A percentile compares a stretch with the other conserved stretches of the same genome.
Conservation (phyloP, 2,329 filamentous ascomycete species). For the Pseudofabraea citricarpa region DNA sequence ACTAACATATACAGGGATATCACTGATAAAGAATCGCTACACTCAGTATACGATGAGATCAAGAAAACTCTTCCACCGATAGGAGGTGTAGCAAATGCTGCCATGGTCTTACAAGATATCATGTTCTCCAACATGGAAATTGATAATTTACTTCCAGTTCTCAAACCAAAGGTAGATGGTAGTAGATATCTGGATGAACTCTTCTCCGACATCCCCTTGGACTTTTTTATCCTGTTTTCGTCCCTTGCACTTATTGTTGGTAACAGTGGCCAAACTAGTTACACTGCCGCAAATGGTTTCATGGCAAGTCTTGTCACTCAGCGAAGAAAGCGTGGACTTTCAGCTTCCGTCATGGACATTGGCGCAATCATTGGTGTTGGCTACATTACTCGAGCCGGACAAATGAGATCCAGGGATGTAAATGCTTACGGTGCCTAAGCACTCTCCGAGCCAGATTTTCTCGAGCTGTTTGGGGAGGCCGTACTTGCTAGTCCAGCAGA, state of each 20-base stretch:
- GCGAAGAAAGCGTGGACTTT: slow-evolving; percentile 32
- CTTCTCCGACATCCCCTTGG: slow-evolving; percentile 23
- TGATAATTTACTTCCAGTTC: slow-evolving; percentile 16
- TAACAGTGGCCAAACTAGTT: slow-evolving; percentile 35
- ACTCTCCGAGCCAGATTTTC: not conserved
- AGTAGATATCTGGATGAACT: slow-evolving; percentile 24
- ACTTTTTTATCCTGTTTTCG: slow-evolving; percentile 32
- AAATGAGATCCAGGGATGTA: not conserved
- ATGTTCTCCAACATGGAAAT: slow-evolving; percentile 24
- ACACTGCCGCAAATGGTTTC: slow-evolving; percentile 37
- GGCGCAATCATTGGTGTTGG: slow-evolving; percentile 38
- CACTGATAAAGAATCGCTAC: not conserved
- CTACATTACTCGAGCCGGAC: slow-evolving; percentile 19
- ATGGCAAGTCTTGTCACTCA: slow-evolving; percentile 33
- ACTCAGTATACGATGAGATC: slow-evolving; percentile 18
- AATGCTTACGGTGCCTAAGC: not conserved
- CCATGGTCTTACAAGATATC: slow-evolving; percentile 38
- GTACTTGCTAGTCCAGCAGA: not conserved
- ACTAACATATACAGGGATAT: not conserved
- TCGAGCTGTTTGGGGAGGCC: not conserved
- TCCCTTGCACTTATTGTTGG: slow-evolving; percentile 24
- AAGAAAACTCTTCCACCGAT: slow-evolving; percentile 19
- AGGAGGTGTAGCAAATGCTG: slow-evolving; percentile 36
- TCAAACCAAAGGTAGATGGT: slow-evolving; percentile 30
- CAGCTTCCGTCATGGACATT: slow-evolving; percentile 35